Evolutionary conservation across 1,284 basidiomycete genomes (phyloP), one percentile per base, ranked within the genome.

Genomic region (Sutorius eximius): DNA sequence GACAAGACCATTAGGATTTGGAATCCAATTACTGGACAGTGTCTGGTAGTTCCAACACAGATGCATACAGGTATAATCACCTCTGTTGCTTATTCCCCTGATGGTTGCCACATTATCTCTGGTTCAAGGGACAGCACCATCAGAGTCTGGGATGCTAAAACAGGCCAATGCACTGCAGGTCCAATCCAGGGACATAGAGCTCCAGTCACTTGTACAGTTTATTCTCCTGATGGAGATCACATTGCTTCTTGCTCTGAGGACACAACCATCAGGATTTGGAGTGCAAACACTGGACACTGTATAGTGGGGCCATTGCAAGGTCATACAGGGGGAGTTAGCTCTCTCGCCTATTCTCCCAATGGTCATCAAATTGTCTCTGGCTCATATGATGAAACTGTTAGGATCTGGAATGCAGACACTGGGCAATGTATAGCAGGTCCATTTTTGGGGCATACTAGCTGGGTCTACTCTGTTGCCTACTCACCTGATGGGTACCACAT

Each of bases 21-120:
- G 56, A 45, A 60, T 22, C 16, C 62, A 47, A 49, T 47, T 27
- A 64, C 61, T 62, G 64, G 59, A 1, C 61, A 62, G 9, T 62
- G 53, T 52, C 16, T 67, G 7, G 47, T 30, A 52, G 57, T 38
- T 18, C 37, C 43, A 44, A 18, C 49, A 1, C 49, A 58, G 4
- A 5, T 22, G 1, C 52, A 66, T 2, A 51, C 50, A 37, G 1
- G 0, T 7, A 0, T 0, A n/a, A 8, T 62, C 5, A 13, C 0
- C 0, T 52, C 52, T 52, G 33, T 64, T 51, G 46, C 37, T 37
- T 66, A 56, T 40, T 66, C 58, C 0, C 56, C 64, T 47, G 42
- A 64, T 64, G 49, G 56, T 4, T 27, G 9, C 3, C 22, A 46
- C 5, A 40, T 64, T 51, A 42, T 18, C 16, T 60, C 59, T 60